Conservation (phyloP, 192 early-diverging fungal species). For the Mortierella hygrophila region DNA sequence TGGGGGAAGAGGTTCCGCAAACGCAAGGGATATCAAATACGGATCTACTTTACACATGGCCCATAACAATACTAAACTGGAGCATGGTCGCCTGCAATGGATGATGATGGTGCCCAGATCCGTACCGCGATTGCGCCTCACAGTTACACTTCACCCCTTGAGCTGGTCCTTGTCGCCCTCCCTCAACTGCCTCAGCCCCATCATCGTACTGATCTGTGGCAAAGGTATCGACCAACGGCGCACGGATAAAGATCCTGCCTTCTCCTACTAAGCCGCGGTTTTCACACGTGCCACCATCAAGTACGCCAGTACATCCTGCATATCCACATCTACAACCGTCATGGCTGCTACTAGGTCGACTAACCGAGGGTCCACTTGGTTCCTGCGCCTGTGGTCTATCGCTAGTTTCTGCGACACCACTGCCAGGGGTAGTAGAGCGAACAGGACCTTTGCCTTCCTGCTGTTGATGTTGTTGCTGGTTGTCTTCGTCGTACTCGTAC, state of each 20-base stretch:
- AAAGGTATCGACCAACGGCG: neutral
- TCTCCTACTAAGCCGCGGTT: neutral
- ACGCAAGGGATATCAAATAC: neutral
- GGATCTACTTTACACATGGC: slow-evolving; percentile 23
- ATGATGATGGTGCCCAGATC: slow-evolving; percentile 24
- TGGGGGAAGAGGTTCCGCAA: too few relatives aligned
- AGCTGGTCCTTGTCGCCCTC: neutral
- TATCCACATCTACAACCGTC: too few relatives aligned
- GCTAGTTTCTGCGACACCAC: too few relatives aligned
- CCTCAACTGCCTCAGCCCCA: neutral
- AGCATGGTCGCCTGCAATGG: neutral
- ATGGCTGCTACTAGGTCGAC: too few relatives aligned
- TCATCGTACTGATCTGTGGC: neutral
- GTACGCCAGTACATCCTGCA: too few relatives aligned
- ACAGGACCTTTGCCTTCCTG: neutral
- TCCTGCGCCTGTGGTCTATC: too few relatives aligned
- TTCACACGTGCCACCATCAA: too few relatives aligned
- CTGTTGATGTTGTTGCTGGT: too few relatives aligned
- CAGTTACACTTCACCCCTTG: slow-evolving; percentile 1
- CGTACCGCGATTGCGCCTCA: neutral
- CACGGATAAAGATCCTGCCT: neutral
- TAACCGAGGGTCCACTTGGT: too few relatives aligned
- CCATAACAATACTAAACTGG: slow-evolving; percentile 46
- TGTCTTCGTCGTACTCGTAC: neutral
- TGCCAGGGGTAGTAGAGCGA: neutral